These are phyloP conservation scores for Alternaria ventricosa DNA, from an alignment of 2,329 filamentous ascomycete genomes.

Conservation along the genomic window DNA sequence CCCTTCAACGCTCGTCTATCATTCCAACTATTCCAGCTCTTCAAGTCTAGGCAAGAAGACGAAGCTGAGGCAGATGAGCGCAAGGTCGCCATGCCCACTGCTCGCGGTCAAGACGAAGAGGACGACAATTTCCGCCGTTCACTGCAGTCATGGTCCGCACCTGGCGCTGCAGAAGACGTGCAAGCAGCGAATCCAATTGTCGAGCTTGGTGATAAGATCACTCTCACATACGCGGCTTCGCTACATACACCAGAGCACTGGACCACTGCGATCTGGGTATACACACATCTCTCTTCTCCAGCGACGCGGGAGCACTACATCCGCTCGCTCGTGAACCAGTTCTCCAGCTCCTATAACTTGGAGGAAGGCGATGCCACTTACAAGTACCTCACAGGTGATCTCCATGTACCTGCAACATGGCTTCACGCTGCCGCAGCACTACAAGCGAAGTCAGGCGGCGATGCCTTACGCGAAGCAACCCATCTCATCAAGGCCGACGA, in stretches of 20 bases:
- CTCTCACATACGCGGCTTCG: conserved; percentile 53
- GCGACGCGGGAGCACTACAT: conserved; percentile 73
- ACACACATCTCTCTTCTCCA: conserved; percentile 74
- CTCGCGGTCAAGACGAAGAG: conserved; percentile 23
- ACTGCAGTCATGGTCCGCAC: conserved; percentile 40
- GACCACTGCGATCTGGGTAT: conserved; percentile 70
- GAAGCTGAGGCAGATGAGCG: conserved; percentile 32
- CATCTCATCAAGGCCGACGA: conserved; percentile 80
- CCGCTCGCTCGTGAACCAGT: conserved; percentile 64
- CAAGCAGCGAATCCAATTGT: conserved; percentile 65
- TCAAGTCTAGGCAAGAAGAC: conserved; percentile 44
- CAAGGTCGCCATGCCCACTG: conserved; percentile 40
- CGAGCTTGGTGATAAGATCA: conserved; percentile 62
- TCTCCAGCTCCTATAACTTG: conserved; percentile 69
- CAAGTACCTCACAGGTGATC: conserved; percentile 65
- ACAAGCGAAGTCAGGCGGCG: conserved; percentile 75
- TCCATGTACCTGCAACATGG: conserved; percentile 78
- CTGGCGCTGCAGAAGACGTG: conserved; percentile 53
- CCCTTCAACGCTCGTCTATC: conserved; percentile 76
- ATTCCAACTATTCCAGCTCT: conserved; percentile 79
- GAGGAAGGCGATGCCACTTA: conserved; percentile 64
- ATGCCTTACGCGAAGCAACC: conserved; percentile 63
- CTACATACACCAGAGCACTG: conserved; percentile 45
- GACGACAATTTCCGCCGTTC: conserved; percentile 25
- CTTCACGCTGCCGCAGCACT: conserved; percentile 87